phyloP scores from a whole-genome alignment of 2,329 filamentous ascomycete genomes.

The Fusarium sp. region DNA sequence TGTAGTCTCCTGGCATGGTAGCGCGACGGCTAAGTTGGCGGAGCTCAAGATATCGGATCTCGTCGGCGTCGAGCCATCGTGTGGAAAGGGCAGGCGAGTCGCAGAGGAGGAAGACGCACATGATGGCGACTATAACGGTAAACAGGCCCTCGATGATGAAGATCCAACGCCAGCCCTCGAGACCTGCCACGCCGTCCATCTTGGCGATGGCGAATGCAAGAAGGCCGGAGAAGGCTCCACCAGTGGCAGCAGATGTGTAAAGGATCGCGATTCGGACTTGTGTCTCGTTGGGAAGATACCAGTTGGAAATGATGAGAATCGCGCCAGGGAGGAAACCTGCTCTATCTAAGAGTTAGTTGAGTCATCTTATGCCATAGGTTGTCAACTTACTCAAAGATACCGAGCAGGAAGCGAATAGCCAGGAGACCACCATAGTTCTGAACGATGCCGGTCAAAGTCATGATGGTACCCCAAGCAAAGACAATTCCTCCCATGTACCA shows the following conservation, averaged over 20 bases:
- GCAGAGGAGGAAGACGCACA: conserved; percentile 1
- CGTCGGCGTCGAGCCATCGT: conserved; percentile 35
- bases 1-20: background rate
- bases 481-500: conserved; percentile 55
- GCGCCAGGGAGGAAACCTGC: conserved; percentile 48
- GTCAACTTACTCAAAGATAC: conserved; percentile 51
- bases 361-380: too few relatives aligned
- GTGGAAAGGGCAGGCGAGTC: background rate
- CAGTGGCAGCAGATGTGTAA: conserved; percentile 16
- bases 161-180: conserved; percentile 31
- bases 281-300: conserved; percentile 45
- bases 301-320: conserved; percentile 43
- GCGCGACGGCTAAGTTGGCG: background rate
- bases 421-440: conserved; percentile 56
- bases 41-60: background rate
- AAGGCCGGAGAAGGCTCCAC: conserved; percentile 59
- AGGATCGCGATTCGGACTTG: conserved; percentile 47
- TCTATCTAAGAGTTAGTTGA: conserved; percentile 24
- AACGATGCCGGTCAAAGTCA: conserved; percentile 53
- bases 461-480: conserved; percentile 52
- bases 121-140: conserved; percentile 16
- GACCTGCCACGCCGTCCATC: conserved; percentile 24
- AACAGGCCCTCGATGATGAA: conserved; percentile 26
- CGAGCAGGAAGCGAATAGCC: conserved; percentile 55
- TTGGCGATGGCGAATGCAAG: conserved; percentile 57